Evolutionary conservation across 108 stramenopile genomes (phyloP), one percentile per base, ranked within the genome.

Genomic region (Skeletonema grethae): DNA sequence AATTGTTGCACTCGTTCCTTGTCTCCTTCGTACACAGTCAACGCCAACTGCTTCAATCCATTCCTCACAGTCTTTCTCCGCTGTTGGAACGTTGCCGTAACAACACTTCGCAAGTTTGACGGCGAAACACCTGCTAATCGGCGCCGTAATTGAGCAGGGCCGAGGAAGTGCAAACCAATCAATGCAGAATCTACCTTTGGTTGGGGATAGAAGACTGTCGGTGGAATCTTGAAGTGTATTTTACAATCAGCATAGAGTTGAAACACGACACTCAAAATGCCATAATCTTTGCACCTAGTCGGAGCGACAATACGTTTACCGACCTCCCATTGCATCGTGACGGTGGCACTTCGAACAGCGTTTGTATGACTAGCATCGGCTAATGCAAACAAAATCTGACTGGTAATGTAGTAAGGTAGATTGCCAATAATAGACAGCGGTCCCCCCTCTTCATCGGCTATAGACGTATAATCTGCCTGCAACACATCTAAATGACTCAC

Each of bases 301-400:
- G 87, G 84, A 4, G 98, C 96, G 2, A 96, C 86, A 60, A 99
- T 83, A 22, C 98, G 85, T 67, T 90, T 80, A 10, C 87, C 98
- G 0, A 99, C 98, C 75, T 99, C 98, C 81, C 84, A 95, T 77
- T 99, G 98, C 98, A 99, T 98, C 18, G 97, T 97, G 24, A 98
- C 97, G 0, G 96, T 97, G n/a, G 97, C 97, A 66, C 81, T 79
- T 30, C 88, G 57, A 2, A 97, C 87, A 29, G 94, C 86, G n/a
- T 87, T 88, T 63, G 80, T 75, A 73, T 97, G 93, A 57, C 83
- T 85, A 3, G 95, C 95, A 83, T 99, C 98, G 30, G 94, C 94
- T 50, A 99, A 77, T 18, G 93, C 95, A 79, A 99, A 99, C 24
- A 99, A 70, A 62, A 99, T 97, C 72, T 98, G 97, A 62, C 84